Evolutionary conservation across 257 asterid genomes (phyloP).

Genomic region (Marsdenia floribunda): DNA sequence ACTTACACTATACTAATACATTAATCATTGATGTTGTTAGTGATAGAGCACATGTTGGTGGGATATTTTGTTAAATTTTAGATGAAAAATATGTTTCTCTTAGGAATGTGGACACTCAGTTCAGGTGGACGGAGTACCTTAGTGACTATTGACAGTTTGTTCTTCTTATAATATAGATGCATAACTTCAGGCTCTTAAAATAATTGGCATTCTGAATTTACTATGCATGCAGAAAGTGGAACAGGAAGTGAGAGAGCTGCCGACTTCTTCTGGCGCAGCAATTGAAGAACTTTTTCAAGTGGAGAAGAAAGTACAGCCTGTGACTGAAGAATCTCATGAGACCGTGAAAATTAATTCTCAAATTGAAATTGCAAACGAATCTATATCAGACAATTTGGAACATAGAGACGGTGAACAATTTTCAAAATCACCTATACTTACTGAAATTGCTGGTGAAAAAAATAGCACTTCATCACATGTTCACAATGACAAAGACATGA

Average conservation of each 20-base stretch:
- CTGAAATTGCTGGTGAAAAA: constrained; percentile 16
- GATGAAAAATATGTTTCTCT: background rate
- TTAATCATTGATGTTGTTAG: background rate
- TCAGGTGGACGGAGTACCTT: background rate
- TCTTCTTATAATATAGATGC: background rate
- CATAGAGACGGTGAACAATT: background rate
- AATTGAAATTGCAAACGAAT: constrained; percentile 2
- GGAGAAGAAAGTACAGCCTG: background rate
- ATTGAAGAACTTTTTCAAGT: background rate
- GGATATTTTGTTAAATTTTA: background rate
- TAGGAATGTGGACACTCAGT: background rate
- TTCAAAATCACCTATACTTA: constrained; percentile 13
- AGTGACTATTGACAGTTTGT: background rate
- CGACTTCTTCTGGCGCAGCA: background rate
- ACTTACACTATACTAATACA: no score
- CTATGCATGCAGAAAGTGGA: background rate
- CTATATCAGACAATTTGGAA: constrained; percentile 10
- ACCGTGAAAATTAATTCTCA: background rate
- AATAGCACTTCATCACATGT: constrained; percentile 7
- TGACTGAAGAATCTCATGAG: constrained; percentile 1
- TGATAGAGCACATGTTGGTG: background rate
- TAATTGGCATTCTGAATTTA: background rate
- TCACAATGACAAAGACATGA: background rate
- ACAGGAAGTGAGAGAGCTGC: background rate
- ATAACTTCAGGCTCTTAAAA: background rate